phyloP scores from a whole-genome alignment of 371 early-diverging fungal genomes.

The Nematocida minor region DNA sequence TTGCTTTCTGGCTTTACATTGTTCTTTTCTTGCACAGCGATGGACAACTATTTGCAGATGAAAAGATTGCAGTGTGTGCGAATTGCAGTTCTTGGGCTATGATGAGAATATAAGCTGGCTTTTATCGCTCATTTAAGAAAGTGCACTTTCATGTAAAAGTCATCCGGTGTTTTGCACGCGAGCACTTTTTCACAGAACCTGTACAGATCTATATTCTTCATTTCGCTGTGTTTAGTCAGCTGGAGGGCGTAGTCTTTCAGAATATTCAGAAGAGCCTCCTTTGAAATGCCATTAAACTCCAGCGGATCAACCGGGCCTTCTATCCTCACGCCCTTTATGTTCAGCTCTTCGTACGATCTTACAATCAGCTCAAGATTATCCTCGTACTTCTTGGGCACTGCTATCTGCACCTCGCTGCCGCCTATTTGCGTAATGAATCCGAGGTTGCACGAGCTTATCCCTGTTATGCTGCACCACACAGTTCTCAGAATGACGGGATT shows the following conservation, averaged over 20 bases:
- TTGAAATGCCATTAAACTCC: background rate
- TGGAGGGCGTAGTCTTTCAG: background rate
- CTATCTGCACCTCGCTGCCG: background rate
- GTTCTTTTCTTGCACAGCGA: too few relatives aligned
- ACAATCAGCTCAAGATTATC: background rate
- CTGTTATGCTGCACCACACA: background rate
- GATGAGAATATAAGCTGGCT: too few relatives aligned
- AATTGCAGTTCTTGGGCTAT: too few relatives aligned
- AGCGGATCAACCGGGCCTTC: constrained; percentile 1
- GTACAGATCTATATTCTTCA: background rate
- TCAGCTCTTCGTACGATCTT: background rate
- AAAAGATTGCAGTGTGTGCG: too few relatives aligned
- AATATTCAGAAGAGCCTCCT: background rate
- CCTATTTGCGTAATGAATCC: background rate
- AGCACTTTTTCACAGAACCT: background rate
- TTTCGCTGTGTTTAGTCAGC: background rate
- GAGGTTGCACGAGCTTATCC: background rate
- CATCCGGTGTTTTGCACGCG: background rate
- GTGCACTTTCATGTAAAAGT: background rate
- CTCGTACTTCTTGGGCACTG: background rate
- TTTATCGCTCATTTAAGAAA: too few relatives aligned
- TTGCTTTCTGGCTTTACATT: too few relatives aligned
- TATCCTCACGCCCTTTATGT: background rate
- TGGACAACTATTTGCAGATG: too few relatives aligned
- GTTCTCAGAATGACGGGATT: background rate